phyloP scores from a whole-genome alignment of 768 basidiomycete genomes.

The Calocybe gangraenosa region DNA sequence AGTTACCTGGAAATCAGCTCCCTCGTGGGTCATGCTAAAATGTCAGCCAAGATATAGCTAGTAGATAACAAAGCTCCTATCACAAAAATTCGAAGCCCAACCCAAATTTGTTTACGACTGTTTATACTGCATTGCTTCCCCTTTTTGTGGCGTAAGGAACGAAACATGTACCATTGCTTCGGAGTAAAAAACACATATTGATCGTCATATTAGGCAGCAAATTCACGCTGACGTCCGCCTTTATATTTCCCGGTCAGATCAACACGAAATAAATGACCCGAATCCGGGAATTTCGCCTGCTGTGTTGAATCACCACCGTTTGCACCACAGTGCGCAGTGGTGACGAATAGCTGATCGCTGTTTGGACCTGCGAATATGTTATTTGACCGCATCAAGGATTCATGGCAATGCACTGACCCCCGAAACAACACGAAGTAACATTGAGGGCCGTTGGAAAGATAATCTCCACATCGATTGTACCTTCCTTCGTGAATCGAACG shows the following conservation, averaged over 20 bases:
- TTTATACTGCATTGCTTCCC: too few relatives aligned
- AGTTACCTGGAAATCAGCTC: neutral
- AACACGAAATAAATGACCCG: conserved; percentile 51
- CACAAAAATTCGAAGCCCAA: too few relatives aligned
- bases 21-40: neutral
- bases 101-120: too few relatives aligned
- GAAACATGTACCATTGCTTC: too few relatives aligned
- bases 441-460: conserved; percentile 58
- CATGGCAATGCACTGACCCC: conserved; percentile 35
- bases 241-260: conserved; percentile 40
- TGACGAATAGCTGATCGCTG: conserved; percentile 62
- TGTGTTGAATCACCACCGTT: conserved; percentile 47
- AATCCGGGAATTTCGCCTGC: conserved; percentile 49
- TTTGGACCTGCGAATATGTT: conserved; percentile 38
- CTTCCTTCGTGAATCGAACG: conserved; percentile 50
- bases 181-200: conserved; percentile 1
- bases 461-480: conserved; percentile 52
- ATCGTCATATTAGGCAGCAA: conserved; percentile 23
- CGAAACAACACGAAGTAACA: conserved; percentile 68
- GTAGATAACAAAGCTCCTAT: too few relatives aligned
- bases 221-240: conserved; percentile 32
- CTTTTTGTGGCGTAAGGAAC: too few relatives aligned
- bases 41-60: too few relatives aligned
- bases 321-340: conserved; percentile 58
- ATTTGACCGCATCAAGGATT: neutral